Conservation (phyloP, 371 early-diverging fungal genomes). For the Haplosporangium sp. region DNA sequence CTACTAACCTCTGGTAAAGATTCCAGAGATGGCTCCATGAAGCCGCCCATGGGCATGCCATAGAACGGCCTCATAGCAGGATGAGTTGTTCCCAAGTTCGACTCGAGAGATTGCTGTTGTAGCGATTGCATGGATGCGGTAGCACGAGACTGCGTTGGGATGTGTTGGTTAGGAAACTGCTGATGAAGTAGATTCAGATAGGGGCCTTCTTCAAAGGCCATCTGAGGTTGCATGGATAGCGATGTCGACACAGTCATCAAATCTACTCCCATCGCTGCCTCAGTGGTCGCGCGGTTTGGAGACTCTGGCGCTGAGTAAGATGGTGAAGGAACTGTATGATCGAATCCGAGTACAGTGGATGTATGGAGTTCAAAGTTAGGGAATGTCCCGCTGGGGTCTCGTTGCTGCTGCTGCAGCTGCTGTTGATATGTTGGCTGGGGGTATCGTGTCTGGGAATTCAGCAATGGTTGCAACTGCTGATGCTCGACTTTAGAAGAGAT, state of each 20-base stretch:
- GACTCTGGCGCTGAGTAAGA: slow-evolving; percentile 27
- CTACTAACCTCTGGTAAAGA: slow-evolving; percentile 29
- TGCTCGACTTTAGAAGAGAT: too few relatives aligned
- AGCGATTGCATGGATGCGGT: slow-evolving; percentile 14
- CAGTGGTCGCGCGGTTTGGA: slow-evolving; percentile 3
- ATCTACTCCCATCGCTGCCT: slow-evolving; percentile 21
- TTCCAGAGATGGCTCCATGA: slow-evolving; percentile 40
- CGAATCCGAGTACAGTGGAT: slow-evolving; percentile 13
- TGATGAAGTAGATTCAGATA: slow-evolving; percentile 35
- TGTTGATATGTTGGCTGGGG: too few relatives aligned
- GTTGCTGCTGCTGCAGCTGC: slow-evolving; percentile 20
- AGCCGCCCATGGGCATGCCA: slow-evolving; percentile 53
- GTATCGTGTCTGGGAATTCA: neutral
- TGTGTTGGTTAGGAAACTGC: slow-evolving; percentile 29
- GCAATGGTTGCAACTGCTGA: neutral
- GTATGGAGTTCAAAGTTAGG: slow-evolving; percentile 14
- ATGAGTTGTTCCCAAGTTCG: slow-evolving; percentile 7
- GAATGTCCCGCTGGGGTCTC: slow-evolving; percentile 12
- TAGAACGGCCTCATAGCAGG: slow-evolving; percentile 36
- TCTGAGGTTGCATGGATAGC: slow-evolving; percentile 14
- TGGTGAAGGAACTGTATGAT: slow-evolving; percentile 14
- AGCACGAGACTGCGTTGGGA: slow-evolving; percentile 16
- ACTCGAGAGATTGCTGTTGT: slow-evolving; percentile 28
- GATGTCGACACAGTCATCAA: slow-evolving; percentile 17
- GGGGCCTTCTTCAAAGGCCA: slow-evolving; percentile 14